Conservation (phyloP, 2,329 filamentous ascomycete species). For the Daldinia sp. region DNA sequence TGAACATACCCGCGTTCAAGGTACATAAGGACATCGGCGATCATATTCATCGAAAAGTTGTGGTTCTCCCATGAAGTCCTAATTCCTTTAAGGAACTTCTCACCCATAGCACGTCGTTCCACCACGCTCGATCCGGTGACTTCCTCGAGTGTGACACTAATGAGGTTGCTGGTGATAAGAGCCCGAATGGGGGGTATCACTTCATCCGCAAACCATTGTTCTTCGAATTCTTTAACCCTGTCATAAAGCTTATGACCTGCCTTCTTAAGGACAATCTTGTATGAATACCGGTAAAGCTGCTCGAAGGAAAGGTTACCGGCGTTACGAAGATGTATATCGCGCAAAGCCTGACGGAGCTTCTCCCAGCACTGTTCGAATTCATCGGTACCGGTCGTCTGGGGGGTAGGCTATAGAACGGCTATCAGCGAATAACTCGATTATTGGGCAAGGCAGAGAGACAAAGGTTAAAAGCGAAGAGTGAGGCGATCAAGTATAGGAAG, state of each 20-base stretch:
- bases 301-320: conserved; percentile 93
- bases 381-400: conserved; percentile 65
- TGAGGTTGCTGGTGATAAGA: conserved; percentile 77
- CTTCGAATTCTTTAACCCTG: conserved; percentile 83
- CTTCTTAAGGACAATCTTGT: conserved; percentile 92
- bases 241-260: conserved; percentile 86
- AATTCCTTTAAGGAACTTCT: conserved; percentile 82
- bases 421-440: conserved; percentile 27
- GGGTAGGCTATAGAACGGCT: conserved; percentile 45
- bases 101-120: conserved; percentile 83
- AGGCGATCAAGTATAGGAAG: not conserved
- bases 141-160: conserved; percentile 69
- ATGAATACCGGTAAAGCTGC: conserved; percentile 91
- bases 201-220: conserved; percentile 79
- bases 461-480: not conserved
- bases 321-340: conserved; percentile 92
- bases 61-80: conserved; percentile 89
- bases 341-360: conserved; percentile 79
- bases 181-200: conserved; percentile 78
- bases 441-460: not conserved
- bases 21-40: conserved; percentile 96
- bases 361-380: conserved; percentile 91
- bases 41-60: conserved; percentile 94
- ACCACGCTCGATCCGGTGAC: conserved; percentile 73
- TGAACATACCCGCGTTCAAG: conserved; percentile 88